Percentiles rank a stretch among this genome's conserved stretches.
phyloP scores from a whole-genome alignment of 225 moss, liverwort and hornwort genomes.

The Marchantia polymorpha region DNA sequence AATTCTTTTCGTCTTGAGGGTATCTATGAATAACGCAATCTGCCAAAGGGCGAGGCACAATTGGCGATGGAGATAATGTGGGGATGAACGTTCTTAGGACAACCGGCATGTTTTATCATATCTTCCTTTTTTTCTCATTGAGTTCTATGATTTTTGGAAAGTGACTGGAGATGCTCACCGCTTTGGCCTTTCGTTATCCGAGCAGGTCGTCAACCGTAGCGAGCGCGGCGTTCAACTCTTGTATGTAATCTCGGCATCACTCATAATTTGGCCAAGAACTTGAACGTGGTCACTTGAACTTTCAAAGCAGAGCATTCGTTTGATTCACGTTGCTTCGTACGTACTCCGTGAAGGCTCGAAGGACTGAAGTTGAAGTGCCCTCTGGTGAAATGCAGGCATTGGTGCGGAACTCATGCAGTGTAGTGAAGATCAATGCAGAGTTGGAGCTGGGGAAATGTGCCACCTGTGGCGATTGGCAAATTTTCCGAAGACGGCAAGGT shows the following conservation, averaged over 20 bases:
- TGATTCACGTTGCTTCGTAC: no score
- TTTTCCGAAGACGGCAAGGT: slow-evolving; percentile 39
- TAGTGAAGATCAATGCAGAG: slow-evolving; percentile 50
- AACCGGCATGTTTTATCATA: not conserved
- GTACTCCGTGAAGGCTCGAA: not conserved
- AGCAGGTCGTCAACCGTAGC: not conserved
- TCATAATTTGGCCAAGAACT: not conserved
- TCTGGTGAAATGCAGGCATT: slow-evolving; percentile 18
- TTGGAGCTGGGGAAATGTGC: slow-evolving; percentile 46
- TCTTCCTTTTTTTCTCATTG: not conserved
- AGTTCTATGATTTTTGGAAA: not conserved
- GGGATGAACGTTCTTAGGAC: not conserved
- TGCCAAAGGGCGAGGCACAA: not conserved
- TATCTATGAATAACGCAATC: not conserved
- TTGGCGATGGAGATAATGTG: not conserved
- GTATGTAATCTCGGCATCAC: not conserved
- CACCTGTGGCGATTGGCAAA: slow-evolving; percentile 47
- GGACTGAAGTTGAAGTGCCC: slow-evolving; percentile 1
- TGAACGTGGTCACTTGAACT: not conserved
- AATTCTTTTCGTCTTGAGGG: no score
- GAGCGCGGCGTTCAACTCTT: not conserved
- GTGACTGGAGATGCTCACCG: not conserved
- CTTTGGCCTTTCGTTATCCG: not conserved
- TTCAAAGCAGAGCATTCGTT: not conserved
- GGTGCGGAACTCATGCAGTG: slow-evolving; percentile 33